phyloP scores from a whole-genome alignment of 345 rosid species.

The Eucalyptus albens region DNA sequence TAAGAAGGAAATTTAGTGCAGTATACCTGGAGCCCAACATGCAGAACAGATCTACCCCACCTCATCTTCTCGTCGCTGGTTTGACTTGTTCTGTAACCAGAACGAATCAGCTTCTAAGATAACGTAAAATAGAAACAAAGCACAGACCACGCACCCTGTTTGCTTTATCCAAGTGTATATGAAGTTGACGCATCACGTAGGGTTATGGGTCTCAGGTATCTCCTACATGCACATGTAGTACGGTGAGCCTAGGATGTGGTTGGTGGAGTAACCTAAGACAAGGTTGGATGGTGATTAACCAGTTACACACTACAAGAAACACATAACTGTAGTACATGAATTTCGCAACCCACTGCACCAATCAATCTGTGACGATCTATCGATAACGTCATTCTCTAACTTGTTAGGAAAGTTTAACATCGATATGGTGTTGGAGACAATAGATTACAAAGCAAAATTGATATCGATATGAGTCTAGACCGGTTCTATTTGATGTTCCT shows the following conservation, averaged over 20 bases:
- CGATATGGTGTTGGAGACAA: not conserved
- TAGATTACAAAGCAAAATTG: not conserved
- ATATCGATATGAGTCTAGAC: not conserved
- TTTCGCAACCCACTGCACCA: not conserved
- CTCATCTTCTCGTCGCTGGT: not conserved
- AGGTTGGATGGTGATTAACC: not conserved
- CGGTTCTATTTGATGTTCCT: not conserved
- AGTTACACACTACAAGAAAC: not conserved
- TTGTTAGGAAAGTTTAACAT: not conserved
- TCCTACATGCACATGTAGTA: not conserved
- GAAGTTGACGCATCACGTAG: not conserved
- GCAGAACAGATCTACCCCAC: not conserved
- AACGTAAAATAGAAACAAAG: not conserved
- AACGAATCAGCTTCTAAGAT: not conserved
- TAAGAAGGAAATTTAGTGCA: not conserved
- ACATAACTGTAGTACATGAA: not conserved
- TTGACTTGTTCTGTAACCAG: not conserved
- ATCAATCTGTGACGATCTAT: not conserved
- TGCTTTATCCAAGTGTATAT: not conserved
- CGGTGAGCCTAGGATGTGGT: not conserved
- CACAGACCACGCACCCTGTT: not conserved
- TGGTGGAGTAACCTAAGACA: not conserved
- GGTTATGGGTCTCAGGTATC: not conserved
- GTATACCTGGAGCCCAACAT: not conserved
- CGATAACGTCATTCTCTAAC: not conserved